A percentile compares a stretch with the other conserved stretches of the same genome.
phyloP scores from a whole-genome alignment of 495 filamentous ascomycete genomes.

The Penicillium bialowiezense region DNA sequence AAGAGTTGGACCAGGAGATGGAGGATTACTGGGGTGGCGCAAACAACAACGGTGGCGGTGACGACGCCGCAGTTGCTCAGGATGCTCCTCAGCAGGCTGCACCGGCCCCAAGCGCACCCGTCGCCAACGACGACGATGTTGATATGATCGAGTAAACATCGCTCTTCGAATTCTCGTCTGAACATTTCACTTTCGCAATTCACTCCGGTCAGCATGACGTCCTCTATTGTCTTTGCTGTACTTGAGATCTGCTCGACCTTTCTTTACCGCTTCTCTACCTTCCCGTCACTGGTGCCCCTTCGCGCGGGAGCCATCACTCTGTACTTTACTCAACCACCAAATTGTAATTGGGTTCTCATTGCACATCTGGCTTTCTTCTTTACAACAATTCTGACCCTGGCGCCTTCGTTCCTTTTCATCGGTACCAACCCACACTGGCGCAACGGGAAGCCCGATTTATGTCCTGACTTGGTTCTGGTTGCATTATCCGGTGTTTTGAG shows the following conservation, averaged over 20 bases:
- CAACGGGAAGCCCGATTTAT: too few relatives aligned
- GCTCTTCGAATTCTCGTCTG: neutral
- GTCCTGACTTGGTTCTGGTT: too few relatives aligned
- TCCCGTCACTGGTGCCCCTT: neutral
- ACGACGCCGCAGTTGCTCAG: constrained; percentile 10
- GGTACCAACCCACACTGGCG: too few relatives aligned
- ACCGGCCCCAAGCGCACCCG: constrained; percentile 20
- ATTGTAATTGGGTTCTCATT: constrained; percentile 13
- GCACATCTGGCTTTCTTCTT: constrained; percentile 1
- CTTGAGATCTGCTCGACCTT: neutral
- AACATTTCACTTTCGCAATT: neutral
- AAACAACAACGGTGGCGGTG: constrained; percentile 24
- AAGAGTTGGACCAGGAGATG: constrained; percentile 95
- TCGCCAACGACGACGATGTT: constrained; percentile 56
- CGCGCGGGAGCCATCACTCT: neutral
- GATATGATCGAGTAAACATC: constrained; percentile 50
- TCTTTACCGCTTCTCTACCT: neutral
- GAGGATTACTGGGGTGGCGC: constrained; percentile 76
- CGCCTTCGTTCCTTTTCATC: too few relatives aligned
- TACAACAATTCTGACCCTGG: too few relatives aligned
- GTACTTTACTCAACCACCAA: constrained; percentile 22
- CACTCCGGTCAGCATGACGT: neutral
- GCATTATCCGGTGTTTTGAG: too few relatives aligned
- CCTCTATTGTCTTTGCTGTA: neutral
- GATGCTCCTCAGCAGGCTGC: constrained; percentile 19